These are phyloP conservation scores for Boeremia exigua DNA, from an alignment of 2,329 filamentous ascomycete species.

Conservation along the genomic window DNA sequence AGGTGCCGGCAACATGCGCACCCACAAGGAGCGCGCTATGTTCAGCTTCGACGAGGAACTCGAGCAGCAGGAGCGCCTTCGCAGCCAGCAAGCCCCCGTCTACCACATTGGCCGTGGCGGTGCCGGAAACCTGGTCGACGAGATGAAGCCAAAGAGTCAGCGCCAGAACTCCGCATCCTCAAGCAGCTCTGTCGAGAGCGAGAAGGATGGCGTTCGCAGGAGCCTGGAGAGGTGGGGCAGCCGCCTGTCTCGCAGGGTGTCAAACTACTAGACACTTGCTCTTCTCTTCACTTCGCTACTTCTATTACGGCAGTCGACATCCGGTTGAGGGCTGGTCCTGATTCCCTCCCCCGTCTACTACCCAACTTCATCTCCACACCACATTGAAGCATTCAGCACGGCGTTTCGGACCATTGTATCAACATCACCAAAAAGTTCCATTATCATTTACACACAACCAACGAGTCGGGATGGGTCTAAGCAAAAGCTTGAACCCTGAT, in stretches of 20 bases:
- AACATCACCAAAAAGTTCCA: constrained; percentile 25
- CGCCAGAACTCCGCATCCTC: constrained; percentile 42
- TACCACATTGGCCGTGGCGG: constrained; percentile 70
- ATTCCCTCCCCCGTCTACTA: constrained; percentile 39
- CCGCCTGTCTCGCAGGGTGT: constrained; percentile 43
- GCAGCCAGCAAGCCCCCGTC: constrained; percentile 63
- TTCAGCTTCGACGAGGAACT: constrained; percentile 74
- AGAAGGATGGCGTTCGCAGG: constrained; percentile 38
- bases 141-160: constrained; percentile 39
- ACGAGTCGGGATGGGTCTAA: constrained; percentile 30
- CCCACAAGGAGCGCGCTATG: constrained; percentile 62
- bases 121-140: constrained; percentile 60
- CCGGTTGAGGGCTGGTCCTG: constrained; percentile 47
- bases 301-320: constrained; percentile 13
- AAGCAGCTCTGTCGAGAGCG: constrained; percentile 34
- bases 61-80: constrained; percentile 61
- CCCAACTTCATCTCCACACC: neutral
- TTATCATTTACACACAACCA: constrained; percentile 37
- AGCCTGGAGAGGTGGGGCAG: constrained; percentile 47
- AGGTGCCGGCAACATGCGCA: constrained; percentile 69
- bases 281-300: constrained; percentile 14
- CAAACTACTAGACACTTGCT: constrained; percentile 29
- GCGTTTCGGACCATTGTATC: constrained; percentile 28
- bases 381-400: constrained; percentile 26
- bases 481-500: constrained; percentile 18